Evolutionary conservation across 1,284 basidiomycete genomes (phyloP).

Genomic region (Lignosus rhinocerotis): DNA sequence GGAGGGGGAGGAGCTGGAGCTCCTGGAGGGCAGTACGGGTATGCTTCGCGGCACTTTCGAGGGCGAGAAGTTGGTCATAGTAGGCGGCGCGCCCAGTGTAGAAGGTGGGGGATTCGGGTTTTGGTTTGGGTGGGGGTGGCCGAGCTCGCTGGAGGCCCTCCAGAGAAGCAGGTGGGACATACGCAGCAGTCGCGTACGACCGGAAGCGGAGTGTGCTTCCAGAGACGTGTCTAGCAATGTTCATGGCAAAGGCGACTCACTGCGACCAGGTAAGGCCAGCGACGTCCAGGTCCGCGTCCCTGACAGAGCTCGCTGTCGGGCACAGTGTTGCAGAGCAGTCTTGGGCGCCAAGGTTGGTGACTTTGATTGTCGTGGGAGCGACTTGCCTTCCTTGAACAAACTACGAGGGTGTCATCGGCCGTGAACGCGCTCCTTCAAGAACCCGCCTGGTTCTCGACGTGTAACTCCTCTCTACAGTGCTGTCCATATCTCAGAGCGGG

Average conservation of each 20-base stretch:
- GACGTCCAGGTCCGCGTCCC: slow-evolving; percentile 13
- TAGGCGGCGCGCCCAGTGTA: slow-evolving; percentile 85
- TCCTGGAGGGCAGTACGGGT: slow-evolving; percentile 62
- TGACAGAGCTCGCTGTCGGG: slow-evolving; percentile 19
- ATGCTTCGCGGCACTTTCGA: slow-evolving; percentile 66
- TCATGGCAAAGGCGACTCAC: slow-evolving; percentile 17
- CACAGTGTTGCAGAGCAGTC: slow-evolving; percentile 10
- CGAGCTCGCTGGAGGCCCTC: slow-evolving; percentile 26
- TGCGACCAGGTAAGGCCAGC: slow-evolving; percentile 2
- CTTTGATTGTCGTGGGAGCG: slow-evolving; percentile 14
- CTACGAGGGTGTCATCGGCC: slow-evolving; percentile 10
- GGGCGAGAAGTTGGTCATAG: slow-evolving; percentile 70
- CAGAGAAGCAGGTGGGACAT: slow-evolving; percentile 37
- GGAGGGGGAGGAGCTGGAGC: slow-evolving; percentile 77
- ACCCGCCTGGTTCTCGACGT: slow-evolving; percentile 5
- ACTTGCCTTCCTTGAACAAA: slow-evolving; percentile 16
- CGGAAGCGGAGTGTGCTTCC: slow-evolving; percentile 18
- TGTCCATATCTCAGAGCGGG: slow-evolving; percentile 14
- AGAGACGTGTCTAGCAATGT: slow-evolving; percentile 20
- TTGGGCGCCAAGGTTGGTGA: slow-evolving; percentile 5
- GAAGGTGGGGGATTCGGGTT: slow-evolving; percentile 70
- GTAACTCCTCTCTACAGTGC: slow-evolving; percentile 1
- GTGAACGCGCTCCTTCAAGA: slow-evolving; percentile 2
- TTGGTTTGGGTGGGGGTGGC: slow-evolving; percentile 29
- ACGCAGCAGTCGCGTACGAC: slow-evolving; percentile 30